phyloP scores from a whole-genome alignment of 768 basidiomycete genomes.

The Pseudohyphozyma bogoriensis region DNA sequence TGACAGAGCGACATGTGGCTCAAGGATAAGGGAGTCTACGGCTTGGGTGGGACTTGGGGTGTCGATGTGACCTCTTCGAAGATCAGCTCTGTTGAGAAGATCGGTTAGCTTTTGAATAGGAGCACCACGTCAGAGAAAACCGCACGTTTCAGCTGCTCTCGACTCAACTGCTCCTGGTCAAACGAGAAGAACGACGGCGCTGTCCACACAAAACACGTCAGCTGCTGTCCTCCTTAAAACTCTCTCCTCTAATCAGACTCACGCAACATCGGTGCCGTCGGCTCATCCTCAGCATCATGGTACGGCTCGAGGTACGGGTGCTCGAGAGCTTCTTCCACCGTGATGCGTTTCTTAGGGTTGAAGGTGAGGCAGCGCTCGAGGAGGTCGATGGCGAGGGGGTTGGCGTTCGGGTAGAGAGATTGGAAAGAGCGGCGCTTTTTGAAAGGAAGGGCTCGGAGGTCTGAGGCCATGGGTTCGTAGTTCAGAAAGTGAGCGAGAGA shows the following conservation, averaged over 20 bases:
- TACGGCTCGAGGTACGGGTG: slow-evolving; percentile 41
- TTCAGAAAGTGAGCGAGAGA: too few species aligned
- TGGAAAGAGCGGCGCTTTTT: slow-evolving; percentile 73
- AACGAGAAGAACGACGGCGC: slow-evolving; percentile 73
- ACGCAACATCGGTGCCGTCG: slow-evolving; percentile 49
- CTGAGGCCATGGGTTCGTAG: too few species aligned
- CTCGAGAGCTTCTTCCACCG: slow-evolving; percentile 85
- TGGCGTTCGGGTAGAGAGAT: slow-evolving; percentile 59
- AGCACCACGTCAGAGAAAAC: neutral
- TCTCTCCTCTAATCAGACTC: slow-evolving; percentile 34
- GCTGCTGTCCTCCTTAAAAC: slow-evolving; percentile 30
- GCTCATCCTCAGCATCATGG: slow-evolving; percentile 66
- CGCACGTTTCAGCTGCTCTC: slow-evolving; percentile 36
- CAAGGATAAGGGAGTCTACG: too few species aligned
- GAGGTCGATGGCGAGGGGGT: slow-evolving; percentile 59
- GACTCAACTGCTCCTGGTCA: slow-evolving; percentile 43
- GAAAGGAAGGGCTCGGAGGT: slow-evolving; percentile 89
- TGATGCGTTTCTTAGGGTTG: slow-evolving; percentile 92
- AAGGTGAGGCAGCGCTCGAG: slow-evolving; percentile 73
- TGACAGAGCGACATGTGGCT: too few species aligned
- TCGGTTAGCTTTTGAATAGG: neutral
- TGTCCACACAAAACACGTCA: slow-evolving; percentile 42
- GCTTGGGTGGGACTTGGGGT: too few species aligned
- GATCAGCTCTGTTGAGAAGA: slow-evolving; percentile 22
- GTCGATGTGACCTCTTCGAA: slow-evolving; percentile 32